Conservation (phyloP, 1,284 basidiomycete species). For the Porogramme epimiltina region DNA sequence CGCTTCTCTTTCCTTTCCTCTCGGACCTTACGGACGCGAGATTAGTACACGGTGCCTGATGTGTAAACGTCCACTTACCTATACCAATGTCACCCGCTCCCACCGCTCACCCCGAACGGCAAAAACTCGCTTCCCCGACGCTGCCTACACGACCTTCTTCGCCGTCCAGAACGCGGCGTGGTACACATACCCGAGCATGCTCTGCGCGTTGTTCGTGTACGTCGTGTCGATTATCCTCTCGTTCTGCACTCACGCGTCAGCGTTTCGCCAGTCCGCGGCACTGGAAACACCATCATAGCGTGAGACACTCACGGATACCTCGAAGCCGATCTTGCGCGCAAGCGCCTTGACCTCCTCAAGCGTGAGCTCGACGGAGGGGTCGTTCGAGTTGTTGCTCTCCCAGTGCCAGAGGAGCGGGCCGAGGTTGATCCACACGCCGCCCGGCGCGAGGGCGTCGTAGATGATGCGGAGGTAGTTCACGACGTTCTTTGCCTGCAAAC, state of each 20-base stretch:
- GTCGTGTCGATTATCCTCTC: slow-evolving; percentile 81
- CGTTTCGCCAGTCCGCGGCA: background rate
- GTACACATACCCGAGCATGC: slow-evolving; percentile 91
- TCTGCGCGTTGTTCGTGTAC: slow-evolving; percentile 84
- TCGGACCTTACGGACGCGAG: no score
- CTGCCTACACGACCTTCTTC: slow-evolving; percentile 48
- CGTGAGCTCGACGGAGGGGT: slow-evolving; percentile 86
- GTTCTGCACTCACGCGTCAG: slow-evolving; percentile 50
- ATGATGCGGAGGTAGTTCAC: slow-evolving; percentile 89
- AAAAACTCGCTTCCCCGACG: background rate
- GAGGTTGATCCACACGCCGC: slow-evolving; percentile 91
- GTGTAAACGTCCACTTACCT: no score
- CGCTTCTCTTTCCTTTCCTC: no score
- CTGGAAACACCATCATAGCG: no score
- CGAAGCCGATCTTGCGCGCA: slow-evolving; percentile 80
- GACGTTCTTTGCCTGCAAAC: slow-evolving; percentile 82
- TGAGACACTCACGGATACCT: slow-evolving; percentile 42
- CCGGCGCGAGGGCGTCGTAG: slow-evolving; percentile 76
- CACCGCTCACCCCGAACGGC: no score
- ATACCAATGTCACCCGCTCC: no score
- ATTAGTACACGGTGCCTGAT: no score
- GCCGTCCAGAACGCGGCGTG: slow-evolving; percentile 85
- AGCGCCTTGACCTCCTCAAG: slow-evolving; percentile 87
- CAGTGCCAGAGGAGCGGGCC: slow-evolving; percentile 95
- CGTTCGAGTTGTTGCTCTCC: slow-evolving; percentile 82